These are phyloP conservation scores for Hyaloscypha hepaticicola DNA, from an alignment of 495 filamentous ascomycete species.

Conservation along the genomic window DNA sequence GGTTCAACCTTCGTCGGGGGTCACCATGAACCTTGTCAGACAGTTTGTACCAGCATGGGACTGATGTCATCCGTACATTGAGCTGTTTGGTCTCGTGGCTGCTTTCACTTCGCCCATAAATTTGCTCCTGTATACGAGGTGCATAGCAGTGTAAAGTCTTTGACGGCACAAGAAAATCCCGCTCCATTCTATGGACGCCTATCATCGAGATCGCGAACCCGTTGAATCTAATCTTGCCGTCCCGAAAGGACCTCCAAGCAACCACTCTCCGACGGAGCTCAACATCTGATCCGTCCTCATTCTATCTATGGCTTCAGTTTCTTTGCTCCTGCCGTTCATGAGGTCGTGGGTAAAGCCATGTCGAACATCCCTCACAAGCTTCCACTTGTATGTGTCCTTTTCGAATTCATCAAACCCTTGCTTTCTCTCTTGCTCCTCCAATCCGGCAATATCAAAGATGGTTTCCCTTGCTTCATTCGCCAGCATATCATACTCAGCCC, in stretches of 20 bases:
- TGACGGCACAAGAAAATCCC: too few relatives aligned
- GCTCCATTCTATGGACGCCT: too few relatives aligned
- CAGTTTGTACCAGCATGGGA: neutral
- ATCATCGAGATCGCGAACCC: neutral
- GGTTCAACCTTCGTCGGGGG: too few relatives aligned
- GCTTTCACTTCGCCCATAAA: too few relatives aligned
- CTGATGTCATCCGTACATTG: too few relatives aligned
- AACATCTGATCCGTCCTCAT: constrained; percentile 5
- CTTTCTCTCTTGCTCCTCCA: constrained; percentile 11
- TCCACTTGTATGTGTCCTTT: constrained; percentile 20
- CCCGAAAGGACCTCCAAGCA: constrained; percentile 11
- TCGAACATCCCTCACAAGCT: constrained; percentile 10
- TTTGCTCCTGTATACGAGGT: neutral
- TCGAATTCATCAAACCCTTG: constrained; percentile 12
- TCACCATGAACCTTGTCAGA: too few relatives aligned
- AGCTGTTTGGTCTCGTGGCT: too few relatives aligned
- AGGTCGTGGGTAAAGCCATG: constrained; percentile 26
- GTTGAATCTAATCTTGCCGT: neutral
- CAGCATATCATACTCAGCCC: constrained; percentile 28
- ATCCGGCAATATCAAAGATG: constrained; percentile 16
- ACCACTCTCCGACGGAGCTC: constrained; percentile 7
- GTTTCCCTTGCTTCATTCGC: constrained; percentile 21
- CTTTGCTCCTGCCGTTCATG: neutral
- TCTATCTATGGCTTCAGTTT: neutral
- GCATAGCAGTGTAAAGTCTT: too few relatives aligned